Evolutionary conservation across 768 basidiomycete species (phyloP).

Genomic region (Suillus subluteus): DNA sequence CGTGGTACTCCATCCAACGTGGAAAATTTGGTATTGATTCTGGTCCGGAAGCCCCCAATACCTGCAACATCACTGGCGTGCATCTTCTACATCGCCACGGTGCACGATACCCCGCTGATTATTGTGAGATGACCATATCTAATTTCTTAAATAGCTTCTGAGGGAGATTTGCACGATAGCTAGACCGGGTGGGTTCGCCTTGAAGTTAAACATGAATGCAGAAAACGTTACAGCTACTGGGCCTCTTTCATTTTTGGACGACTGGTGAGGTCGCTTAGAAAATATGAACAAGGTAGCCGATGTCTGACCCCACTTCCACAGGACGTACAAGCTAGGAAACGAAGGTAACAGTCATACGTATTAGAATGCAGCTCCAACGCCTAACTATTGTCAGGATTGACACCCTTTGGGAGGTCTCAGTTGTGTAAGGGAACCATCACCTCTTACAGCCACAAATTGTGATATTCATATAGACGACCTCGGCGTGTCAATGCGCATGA

Average conservation of each 20-base stretch:
- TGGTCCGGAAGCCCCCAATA: constrained; percentile 64
- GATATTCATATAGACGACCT: constrained; percentile 36
- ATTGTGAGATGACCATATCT: constrained; percentile 26
- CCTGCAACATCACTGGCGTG: constrained; percentile 69
- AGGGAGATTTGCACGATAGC: constrained; percentile 13
- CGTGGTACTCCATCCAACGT: constrained; percentile 73
- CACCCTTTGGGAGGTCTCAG: constrained; percentile 83
- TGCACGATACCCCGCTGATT: constrained; percentile 53
- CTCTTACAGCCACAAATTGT: neutral
- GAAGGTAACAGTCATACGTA: constrained; percentile 50
- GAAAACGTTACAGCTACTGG: constrained; percentile 61
- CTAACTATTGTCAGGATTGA: constrained; percentile 52
- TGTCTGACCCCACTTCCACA: constrained; percentile 25
- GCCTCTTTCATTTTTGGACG: constrained; percentile 70
- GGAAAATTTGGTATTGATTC: constrained; percentile 72
- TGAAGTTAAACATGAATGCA: constrained; percentile 51
- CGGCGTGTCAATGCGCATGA: constrained; percentile 45
- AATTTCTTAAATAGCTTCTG: constrained; percentile 21
- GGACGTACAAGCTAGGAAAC: constrained; percentile 85
- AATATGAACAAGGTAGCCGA: neutral
- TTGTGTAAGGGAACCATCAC: constrained; percentile 53
- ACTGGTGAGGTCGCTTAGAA: constrained; percentile 54
- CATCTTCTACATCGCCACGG: constrained; percentile 82
- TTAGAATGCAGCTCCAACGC: constrained; percentile 16
- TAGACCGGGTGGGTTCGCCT: constrained; percentile 54